Evolutionary conservation across 257 asterid species (phyloP), one percentile per base, ranked within the genome.

Genomic region (Orobanche coerulescens): DNA sequence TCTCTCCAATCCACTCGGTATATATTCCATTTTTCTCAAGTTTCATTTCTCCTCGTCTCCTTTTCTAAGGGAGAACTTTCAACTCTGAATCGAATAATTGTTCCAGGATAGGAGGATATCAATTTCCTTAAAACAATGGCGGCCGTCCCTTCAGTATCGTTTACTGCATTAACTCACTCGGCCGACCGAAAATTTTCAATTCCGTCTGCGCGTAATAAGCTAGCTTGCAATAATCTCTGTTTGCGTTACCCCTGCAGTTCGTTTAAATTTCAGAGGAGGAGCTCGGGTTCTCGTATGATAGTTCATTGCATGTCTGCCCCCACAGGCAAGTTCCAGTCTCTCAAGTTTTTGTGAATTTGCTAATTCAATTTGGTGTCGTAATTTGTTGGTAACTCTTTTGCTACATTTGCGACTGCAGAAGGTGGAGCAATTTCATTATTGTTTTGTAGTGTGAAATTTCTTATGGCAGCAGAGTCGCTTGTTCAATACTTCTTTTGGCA

Each of bases 271-370:
- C 82, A 81, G n/a, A 57, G 71, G 59, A 49, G 65, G 43, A 67
- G 68, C 66, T 56, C 78, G 25, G 20, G 28, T 30, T 64, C 82
- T 62, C 84, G 81, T 51, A 59, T 70, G 78, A 71, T 78, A 11
- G 78, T 90, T 65, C 88, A 71, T 19, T 87, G 97, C 84, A 72
- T 76, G 87, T 75, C 87, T 64, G 18, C 90, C 57, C 26, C 66
- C 18, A 50, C 79, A 54, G 95, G 96, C 76, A 75, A 77, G 84
- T 64, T 49, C 34, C 14, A 18, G 26, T 18, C 30, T 42, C 1
- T 59, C n/a, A n/a, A n/a, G n/a, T 18, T 7, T 50, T 18, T 30
- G 6, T 19, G 7, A 28, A 5, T 23, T 16, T 51, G 15, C 8
- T 19, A 3, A 24, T 50, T 22, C 14, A 25, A 9, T 39, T 62